Percentiles rank a stretch among this genome's conserved stretches.
Evolutionary conservation across 2,329 filamentous ascomycete genomes (phyloP).

Genomic region (Arthroderma uncinatum): DNA sequence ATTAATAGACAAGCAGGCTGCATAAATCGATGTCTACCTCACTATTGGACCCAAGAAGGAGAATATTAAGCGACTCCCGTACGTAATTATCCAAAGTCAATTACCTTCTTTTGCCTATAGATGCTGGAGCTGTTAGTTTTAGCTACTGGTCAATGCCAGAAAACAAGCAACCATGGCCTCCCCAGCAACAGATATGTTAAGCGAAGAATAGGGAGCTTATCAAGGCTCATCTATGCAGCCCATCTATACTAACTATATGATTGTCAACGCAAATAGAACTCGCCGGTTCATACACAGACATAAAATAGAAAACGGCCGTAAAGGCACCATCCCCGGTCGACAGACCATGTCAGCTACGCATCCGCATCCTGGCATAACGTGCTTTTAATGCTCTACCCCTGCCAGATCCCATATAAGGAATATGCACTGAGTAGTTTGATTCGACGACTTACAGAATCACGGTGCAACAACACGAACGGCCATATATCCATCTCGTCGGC

Average conservation of each 20-base stretch:
- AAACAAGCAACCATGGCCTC: conserved; percentile 1
- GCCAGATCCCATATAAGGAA: background rate
- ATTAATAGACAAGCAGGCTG: background rate
- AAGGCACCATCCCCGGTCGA: background rate
- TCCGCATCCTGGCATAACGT: conserved; percentile 1
- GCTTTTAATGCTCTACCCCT: conserved; percentile 3
- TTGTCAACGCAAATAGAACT: background rate
- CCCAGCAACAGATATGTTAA: background rate
- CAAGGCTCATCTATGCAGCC: background rate
- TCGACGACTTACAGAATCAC: background rate
- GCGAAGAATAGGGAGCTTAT: background rate
- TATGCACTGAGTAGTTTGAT: conserved; percentile 5
- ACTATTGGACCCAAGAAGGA: background rate
- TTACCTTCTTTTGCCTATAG: background rate
- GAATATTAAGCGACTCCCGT: background rate
- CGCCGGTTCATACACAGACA: background rate
- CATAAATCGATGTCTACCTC: no score
- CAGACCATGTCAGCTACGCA: background rate
- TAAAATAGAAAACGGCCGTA: background rate
- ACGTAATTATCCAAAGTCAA: background rate
- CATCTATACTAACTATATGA: background rate
- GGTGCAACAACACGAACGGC: background rate
- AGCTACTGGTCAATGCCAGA: background rate
- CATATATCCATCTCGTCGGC: no score
- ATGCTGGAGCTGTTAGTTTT: background rate